Evolutionary conservation across 495 filamentous ascomycete genomes (phyloP), one percentile per base, ranked within the genome.

Genomic region (Penicillium longicatenatum): DNA sequence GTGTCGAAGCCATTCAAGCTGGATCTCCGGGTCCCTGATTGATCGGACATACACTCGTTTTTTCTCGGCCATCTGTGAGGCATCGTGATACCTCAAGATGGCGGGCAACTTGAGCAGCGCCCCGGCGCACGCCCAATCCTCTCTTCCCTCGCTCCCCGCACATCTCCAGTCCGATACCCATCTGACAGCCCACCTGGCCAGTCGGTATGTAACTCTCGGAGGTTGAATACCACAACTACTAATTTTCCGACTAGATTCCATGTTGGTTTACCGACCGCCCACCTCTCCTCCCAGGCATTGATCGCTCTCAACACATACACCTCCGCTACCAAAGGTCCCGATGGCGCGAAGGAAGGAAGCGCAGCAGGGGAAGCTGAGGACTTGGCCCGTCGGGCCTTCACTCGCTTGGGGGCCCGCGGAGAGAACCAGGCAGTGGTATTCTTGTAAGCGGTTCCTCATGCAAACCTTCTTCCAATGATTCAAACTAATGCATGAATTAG

Each of bases 81-180:
- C 53, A 54, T 60, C 45, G 57, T 49, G 50, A 50, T 52, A 55
- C 17, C 20, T 21, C 49, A 73, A 39, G 39, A 79, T 78, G 76
- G 76, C 64, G 48, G 72, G 69, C 64, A 67, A 59, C 11, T 57
- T 70, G 54, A 61, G 66, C 21, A 71, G 63, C 52, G 60, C 70
- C 35, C 79, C 81, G 10, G 84, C 90, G 59, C 90, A 97, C 71
- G 87, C 89, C n/a, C 92, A 97, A 70, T 82, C 91, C 35, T 97
- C 93, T 31, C 79, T 98, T 42, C 90, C 92, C 30, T 86, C 91
- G 26, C 77, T 98, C 52, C 94, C 94, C 31, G 81, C 88, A 33
- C 94, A 98, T 80, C 81, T 93, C 30, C 94, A 98, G 76, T 97
- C 93, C 53, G 94, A 98, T 74, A 97, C 93, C 42, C 91, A 96